phyloP scores from a whole-genome alignment of 352 stramenopile genomes.

The Pelagophyceae sp. region DNA sequence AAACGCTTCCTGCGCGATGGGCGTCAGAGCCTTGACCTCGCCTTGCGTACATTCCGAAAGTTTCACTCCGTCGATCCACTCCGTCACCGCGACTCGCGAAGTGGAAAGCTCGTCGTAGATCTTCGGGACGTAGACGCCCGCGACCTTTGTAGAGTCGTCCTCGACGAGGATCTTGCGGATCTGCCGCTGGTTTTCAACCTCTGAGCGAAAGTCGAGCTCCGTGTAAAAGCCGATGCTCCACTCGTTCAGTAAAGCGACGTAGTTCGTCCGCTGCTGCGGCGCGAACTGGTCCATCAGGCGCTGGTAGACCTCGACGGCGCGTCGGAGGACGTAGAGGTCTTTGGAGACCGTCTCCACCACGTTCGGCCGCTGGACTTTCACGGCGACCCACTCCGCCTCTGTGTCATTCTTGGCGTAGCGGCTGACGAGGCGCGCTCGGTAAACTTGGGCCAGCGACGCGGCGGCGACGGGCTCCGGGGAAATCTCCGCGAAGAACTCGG shows the following conservation, averaged over 20 bases:
- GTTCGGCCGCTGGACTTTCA: slow-evolving; percentile 70
- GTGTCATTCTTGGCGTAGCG: neutral
- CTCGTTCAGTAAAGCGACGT: slow-evolving; percentile 62
- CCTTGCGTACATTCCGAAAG: slow-evolving; percentile 43
- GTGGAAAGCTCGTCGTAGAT: slow-evolving; percentile 59
- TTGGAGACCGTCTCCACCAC: slow-evolving; percentile 64
- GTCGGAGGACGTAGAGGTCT: slow-evolving; percentile 67
- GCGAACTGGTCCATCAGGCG: slow-evolving; percentile 57
- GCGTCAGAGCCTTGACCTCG: slow-evolving; percentile 54
- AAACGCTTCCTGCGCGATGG: slow-evolving; percentile 58
- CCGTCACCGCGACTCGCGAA: slow-evolving; percentile 55
- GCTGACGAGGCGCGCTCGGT: slow-evolving; percentile 49
- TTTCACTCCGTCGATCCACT: slow-evolving; percentile 67
- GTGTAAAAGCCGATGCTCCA: slow-evolving; percentile 68
- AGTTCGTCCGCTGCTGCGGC: slow-evolving; percentile 63
- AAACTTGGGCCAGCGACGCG: slow-evolving; percentile 67
- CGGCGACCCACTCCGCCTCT: slow-evolving; percentile 51
- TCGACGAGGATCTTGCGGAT: slow-evolving; percentile 44
- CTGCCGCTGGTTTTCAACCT: slow-evolving; percentile 56
- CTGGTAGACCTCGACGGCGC: slow-evolving; percentile 67
- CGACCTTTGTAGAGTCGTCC: slow-evolving; percentile 27
- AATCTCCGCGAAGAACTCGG: slow-evolving; percentile 64
- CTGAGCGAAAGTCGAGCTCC: slow-evolving; percentile 68
- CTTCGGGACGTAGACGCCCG: slow-evolving; percentile 56
- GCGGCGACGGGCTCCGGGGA: slow-evolving; percentile 62